Conservation (phyloP, 768 basidiomycete genomes). For the Tricholoma sp. region DNA sequence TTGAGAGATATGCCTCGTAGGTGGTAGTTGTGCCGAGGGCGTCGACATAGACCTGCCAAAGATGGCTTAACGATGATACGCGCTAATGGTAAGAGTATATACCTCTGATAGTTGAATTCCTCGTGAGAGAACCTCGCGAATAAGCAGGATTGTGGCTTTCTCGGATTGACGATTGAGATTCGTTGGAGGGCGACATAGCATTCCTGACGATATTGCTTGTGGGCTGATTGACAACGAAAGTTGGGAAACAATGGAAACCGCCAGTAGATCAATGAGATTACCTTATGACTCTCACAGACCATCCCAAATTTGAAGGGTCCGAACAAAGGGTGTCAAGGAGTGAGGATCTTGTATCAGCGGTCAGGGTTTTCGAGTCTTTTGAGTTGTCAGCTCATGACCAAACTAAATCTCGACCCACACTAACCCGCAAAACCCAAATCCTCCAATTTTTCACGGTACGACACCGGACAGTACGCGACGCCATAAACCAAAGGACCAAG, state of each 20-base stretch:
- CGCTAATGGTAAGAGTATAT: conserved; percentile 2
- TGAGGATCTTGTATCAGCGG: conserved; percentile 57
- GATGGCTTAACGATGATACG: neutral
- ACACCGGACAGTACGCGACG: conserved; percentile 84
- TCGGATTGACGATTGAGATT: conserved; percentile 89
- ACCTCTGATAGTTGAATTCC: conserved; percentile 82
- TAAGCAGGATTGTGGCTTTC: conserved; percentile 85
- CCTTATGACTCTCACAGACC: conserved; percentile 81
- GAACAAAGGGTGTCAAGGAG: conserved; percentile 65
- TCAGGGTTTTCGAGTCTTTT: conserved; percentile 90
- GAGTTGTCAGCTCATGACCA: neutral
- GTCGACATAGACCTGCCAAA: conserved; percentile 80
- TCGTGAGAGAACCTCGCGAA: conserved; percentile 75
- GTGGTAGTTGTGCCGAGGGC: conserved; percentile 84
- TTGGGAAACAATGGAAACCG: neutral
- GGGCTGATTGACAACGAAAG: conserved; percentile 47
- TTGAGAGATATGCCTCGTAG: conserved; percentile 80
- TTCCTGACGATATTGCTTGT: conserved; percentile 85
- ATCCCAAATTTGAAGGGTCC: conserved; percentile 66
- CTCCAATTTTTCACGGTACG: conserved; percentile 71
- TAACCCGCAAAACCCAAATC: conserved; percentile 87
- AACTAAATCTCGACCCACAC: conserved; percentile 7
- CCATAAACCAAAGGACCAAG: conserved; percentile 96
- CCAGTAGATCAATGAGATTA: conserved; percentile 17
- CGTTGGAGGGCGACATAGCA: conserved; percentile 77